Evolutionary conservation across 495 filamentous ascomycete genomes (phyloP).

Genomic region (Tuber calosporum): DNA sequence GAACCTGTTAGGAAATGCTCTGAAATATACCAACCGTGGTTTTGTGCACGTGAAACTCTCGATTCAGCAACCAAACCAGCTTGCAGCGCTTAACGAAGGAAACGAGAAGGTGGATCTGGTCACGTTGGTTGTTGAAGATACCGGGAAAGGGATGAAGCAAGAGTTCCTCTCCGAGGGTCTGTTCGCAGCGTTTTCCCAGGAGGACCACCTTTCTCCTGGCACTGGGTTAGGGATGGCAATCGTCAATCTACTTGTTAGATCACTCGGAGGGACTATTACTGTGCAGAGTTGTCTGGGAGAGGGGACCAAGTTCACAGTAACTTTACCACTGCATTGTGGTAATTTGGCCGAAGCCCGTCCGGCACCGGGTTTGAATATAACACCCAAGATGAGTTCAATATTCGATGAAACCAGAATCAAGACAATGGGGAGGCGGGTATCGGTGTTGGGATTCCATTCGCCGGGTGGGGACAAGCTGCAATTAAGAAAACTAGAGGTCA

Average conservation of each 20-base stretch:
- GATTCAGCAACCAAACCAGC: constrained; percentile 41
- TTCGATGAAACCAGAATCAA: neutral
- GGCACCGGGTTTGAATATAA: neutral
- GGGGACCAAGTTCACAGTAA: constrained; percentile 50
- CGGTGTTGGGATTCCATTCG: neutral
- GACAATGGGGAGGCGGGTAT: neutral
- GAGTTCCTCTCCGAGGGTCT: constrained; percentile 57
- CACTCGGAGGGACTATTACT: constrained; percentile 53
- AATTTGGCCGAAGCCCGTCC: neutral
- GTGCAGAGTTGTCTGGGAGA: constrained; percentile 50
- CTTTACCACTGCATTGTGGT: neutral
- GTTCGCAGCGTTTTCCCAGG: constrained; percentile 62
- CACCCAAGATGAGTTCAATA: neutral
- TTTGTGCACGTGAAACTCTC: constrained; percentile 55
- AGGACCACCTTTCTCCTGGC: constrained; percentile 55
- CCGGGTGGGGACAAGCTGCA: neutral
- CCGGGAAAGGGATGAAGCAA: constrained; percentile 58
- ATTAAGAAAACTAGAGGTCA: constrained; percentile 1
- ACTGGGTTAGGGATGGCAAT: constrained; percentile 62
- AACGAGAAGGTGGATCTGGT: constrained; percentile 19
- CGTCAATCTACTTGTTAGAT: constrained; percentile 55
- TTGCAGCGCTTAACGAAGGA: constrained; percentile 19
- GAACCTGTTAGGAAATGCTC: constrained; percentile 70
- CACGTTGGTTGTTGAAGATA: constrained; percentile 52
- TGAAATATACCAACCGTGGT: constrained; percentile 65